These are phyloP conservation scores for Penicillium decumbens DNA, from an alignment of 2,329 filamentous ascomycete species.

Conservation along the genomic window DNA sequence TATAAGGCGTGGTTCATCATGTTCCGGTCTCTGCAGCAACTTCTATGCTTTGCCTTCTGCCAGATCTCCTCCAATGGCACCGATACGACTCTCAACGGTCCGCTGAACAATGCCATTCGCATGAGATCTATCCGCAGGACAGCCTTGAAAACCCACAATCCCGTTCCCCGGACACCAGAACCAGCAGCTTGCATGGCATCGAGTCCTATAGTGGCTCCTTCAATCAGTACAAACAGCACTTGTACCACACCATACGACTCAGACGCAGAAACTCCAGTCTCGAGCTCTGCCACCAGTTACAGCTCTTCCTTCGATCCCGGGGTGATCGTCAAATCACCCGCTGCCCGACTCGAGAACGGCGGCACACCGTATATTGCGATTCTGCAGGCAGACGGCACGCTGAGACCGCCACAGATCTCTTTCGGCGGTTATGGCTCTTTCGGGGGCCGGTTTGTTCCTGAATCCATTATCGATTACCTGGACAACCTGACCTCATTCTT, in stretches of 20 bases:
- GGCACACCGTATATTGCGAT: constrained; percentile 20
- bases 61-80: not conserved
- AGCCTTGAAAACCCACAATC: constrained; percentile 1
- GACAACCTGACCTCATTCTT: constrained; percentile 25
- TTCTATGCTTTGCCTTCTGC: constrained; percentile 20
- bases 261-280: constrained; percentile 13
- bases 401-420: constrained; percentile 19
- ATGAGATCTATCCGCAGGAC: constrained; percentile 6
- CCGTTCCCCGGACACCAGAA: not conserved
- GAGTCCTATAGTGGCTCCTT: constrained; percentile 1
- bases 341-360: constrained; percentile 1
- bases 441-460: constrained; percentile 27
- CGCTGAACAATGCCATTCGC: constrained; percentile 3
- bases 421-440: constrained; percentile 24
- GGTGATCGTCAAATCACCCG: constrained; percentile 6
- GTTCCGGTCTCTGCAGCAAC: constrained; percentile 11
- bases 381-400: constrained; percentile 20
- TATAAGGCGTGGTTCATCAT: constrained; percentile 1
- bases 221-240: constrained; percentile 8
- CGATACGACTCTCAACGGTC: not conserved
- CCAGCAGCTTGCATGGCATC: not conserved
- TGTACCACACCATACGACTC: constrained; percentile 9
- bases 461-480: constrained; percentile 27
- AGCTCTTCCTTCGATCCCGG: constrained; percentile 7
- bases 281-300: constrained; percentile 14